Conservation (phyloP, 2,329 filamentous ascomycete species). For the Ceratocystis eucalypticola region DNA sequence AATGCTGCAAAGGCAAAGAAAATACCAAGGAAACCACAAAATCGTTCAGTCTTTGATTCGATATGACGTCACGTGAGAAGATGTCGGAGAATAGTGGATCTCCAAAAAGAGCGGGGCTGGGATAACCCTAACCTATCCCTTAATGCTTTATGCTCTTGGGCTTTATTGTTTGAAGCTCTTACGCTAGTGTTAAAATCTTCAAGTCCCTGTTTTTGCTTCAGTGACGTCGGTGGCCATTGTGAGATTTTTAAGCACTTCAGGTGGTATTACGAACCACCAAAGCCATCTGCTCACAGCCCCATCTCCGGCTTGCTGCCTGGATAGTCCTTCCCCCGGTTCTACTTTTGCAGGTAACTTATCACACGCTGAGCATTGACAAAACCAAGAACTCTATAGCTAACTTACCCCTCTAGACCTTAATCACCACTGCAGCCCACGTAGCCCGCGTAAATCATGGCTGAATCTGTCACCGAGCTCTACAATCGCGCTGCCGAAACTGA, state of each 20-base stretch:
- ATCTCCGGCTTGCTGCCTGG: not conserved
- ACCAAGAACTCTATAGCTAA: constrained; percentile 1
- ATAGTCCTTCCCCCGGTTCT: not conserved
- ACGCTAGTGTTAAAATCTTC: not conserved
- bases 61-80: not conserved
- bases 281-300: not conserved
- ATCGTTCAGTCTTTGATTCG: not conserved
- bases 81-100: not conserved
- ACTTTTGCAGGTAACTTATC: not conserved
- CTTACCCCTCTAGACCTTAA: no score
- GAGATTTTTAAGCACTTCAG: not conserved
- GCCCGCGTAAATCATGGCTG: not conserved
- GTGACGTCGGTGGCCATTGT: not conserved
- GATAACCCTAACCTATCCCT: not conserved
- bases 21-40: not conserved
- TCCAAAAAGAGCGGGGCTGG: not conserved
- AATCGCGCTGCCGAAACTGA: not conserved
- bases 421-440: not conserved
- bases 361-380: not conserved
- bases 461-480: not conserved
- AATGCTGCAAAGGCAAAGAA: not conserved
- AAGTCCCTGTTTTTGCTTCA: not conserved
- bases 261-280: not conserved
- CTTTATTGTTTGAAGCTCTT: no score
- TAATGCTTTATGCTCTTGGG: not conserved